Evolutionary conservation across 2,329 filamentous ascomycete species (phyloP).

Genomic region (Trichoderma brevicompactum): DNA sequence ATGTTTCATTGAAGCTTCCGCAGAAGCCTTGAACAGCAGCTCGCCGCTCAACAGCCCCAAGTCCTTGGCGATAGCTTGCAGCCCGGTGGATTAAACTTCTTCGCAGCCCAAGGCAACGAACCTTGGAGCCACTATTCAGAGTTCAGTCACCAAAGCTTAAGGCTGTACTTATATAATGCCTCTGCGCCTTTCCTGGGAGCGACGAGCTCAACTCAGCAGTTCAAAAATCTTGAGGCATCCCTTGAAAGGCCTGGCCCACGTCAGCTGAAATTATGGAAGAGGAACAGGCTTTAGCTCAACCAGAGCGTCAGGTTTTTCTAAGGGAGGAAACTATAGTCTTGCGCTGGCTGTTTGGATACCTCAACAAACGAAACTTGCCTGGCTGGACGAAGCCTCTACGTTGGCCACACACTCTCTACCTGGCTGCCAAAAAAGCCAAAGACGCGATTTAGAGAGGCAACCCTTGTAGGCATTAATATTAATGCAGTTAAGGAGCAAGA

Average conservation of each 20-base stretch:
- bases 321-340: constrained; percentile 25
- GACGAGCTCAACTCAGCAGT: neutral
- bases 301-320: constrained; percentile 20
- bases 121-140: too few species aligned
- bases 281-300: constrained; percentile 1
- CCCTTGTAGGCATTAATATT: constrained; percentile 27
- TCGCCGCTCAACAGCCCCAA: too few species aligned
- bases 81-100: too few species aligned
- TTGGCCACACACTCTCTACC: neutral
- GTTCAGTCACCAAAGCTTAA: too few species aligned
- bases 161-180: neutral
- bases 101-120: too few species aligned
- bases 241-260: neutral
- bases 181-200: neutral
- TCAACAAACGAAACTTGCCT: constrained; percentile 9
- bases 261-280: constrained; percentile 17
- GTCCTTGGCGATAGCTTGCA: too few species aligned
- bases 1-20: too few species aligned
- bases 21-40: too few species aligned
- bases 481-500: constrained; percentile 23
- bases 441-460: constrained; percentile 9
- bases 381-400: constrained; percentile 3
- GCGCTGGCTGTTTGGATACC: constrained; percentile 27
- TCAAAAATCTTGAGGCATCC: neutral
- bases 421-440: neutral